Base-by-base conservation (phyloP, 2,329 filamentous ascomycete species). In the Pyrenochaeta sp. region DNA sequence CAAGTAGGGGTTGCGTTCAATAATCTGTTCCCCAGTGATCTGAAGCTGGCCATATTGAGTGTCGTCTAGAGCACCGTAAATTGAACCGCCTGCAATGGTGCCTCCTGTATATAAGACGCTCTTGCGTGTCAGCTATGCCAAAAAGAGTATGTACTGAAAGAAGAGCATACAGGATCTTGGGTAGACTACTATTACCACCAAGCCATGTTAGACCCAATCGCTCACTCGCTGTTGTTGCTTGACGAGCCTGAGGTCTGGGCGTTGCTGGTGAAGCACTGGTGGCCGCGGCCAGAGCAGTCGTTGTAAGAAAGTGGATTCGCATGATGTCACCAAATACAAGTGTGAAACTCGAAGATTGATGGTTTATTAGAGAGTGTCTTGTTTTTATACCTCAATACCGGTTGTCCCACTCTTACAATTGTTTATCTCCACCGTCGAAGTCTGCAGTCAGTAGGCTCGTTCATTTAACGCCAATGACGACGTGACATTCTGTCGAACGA, bases 51-150 rank as follows among this genome's bases (percentile, higher is more conserved):
- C 60, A 32, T 64, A 65, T 35, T 63, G 60, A 1, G 61, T 65
- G 31, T 65, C 60, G 38, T 65, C 61, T 0, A 65, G 37, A 2
- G 61, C 61, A 21, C 61, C 60, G 37, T 65, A 62, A 13, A 55
- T 55, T 2, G 61, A 63, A 3, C 62, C 61, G 23, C 51, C 29
- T 6, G 59, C 49, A 19, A 65, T 65, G 2, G 60, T 65, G n/a
- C 60, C 61, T 26, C 61, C 60, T 1, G 61, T 63, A 35, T 43
- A 63, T 4, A 63, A 43, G 7, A 63, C 44, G 18, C 61, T 65
- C 10, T 7, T 7, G 13, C 4, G 6, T 17, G 8, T 55, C 6
- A 52, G 42, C 14, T 9, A 13, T 17, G 10, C n/a, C 1, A 2
- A 11, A 13, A 19, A 21, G 14, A 15, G 22, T 4, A 31, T 8